Base-by-base conservation (phyloP, 108 stramenopile species). In the Fragilaria radians region DNA sequence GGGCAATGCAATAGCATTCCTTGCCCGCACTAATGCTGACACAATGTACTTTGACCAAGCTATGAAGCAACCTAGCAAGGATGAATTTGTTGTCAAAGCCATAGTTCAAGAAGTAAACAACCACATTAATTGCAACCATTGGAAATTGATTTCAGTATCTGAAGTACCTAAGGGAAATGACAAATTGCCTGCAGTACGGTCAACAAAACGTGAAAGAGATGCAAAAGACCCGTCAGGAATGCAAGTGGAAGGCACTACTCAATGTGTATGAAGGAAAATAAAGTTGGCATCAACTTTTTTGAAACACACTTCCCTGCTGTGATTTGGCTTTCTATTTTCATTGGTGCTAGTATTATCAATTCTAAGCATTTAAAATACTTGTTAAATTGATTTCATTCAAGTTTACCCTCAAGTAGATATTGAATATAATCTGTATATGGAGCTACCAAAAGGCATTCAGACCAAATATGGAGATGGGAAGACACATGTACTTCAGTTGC, bases 301-400 rank as follows among this genome's bases (percentile, higher is more conserved):
- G 76, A 81, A 48, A 77, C 80, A 1, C 74, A 69, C 63, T 36
- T 70, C 1, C 80, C 74, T 17, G 74, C 67, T 0, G 70, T 71
- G 66, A 1, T 49, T 58, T 54, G 54, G 62, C 11, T 34, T 50
- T 0, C 54, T 27, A 21, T 57, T 56, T n/a, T 2, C 56, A 5
- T 4, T 31, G 0, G 23, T 28, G 19, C 1, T 62, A 5, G 29
- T 51, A 3, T 30, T 62, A 4, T 48, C 63, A 1, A 4, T 53
- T 17, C 0, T 70, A 21, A 51, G 61, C 48, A 33, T 42, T 4
- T 63, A 61, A 47, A 29, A 57, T 14, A 34, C 63, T 1, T 5
- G 63, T 3, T 62, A 63, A 28, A 50, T 70, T 28, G 55, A 70
- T 36, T 70, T 70, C 32, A 60, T 70, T 4, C 31, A 57, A 19